Evolutionary conservation across 192 early-diverging fungal species (phyloP).

Genomic region (Pilaira anomala): DNA sequence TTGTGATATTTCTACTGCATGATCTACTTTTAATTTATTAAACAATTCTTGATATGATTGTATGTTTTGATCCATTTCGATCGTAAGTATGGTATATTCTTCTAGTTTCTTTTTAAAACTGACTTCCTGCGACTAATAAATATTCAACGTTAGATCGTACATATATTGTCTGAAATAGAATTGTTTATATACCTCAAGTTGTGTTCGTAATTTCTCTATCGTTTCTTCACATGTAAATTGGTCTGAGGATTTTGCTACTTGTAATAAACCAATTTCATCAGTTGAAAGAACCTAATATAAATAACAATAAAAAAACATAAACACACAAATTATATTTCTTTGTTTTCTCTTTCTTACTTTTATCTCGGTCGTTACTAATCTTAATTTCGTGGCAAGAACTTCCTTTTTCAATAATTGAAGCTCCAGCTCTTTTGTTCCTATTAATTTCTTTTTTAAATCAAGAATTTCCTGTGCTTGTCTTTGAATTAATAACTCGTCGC

Average conservation of each 20-base stretch:
- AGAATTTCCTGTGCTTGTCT: slow-evolving; percentile 1
- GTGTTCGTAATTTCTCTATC: slow-evolving; percentile 7
- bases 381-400: background rate
- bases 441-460: background rate
- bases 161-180: no score
- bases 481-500: background rate
- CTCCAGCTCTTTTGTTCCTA: slow-evolving; percentile 10
- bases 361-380: background rate
- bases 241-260: background rate
- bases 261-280: background rate
- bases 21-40: background rate
- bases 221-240: background rate
- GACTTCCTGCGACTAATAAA: background rate
- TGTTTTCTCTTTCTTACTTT: background rate
- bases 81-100: background rate
- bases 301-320: background rate
- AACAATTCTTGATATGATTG: background rate
- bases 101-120: background rate
- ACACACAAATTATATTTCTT: background rate
- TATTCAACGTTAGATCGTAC: no score
- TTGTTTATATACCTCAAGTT: slow-evolving; percentile 16
- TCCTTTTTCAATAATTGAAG: slow-evolving; percentile 11
- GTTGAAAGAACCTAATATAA: background rate
- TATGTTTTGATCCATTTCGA: background rate
- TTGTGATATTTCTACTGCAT: background rate